These are phyloP conservation scores for Malassezia brasiliensis DNA, from an alignment of 1,284 basidiomycete species.

Conservation along the genomic window DNA sequence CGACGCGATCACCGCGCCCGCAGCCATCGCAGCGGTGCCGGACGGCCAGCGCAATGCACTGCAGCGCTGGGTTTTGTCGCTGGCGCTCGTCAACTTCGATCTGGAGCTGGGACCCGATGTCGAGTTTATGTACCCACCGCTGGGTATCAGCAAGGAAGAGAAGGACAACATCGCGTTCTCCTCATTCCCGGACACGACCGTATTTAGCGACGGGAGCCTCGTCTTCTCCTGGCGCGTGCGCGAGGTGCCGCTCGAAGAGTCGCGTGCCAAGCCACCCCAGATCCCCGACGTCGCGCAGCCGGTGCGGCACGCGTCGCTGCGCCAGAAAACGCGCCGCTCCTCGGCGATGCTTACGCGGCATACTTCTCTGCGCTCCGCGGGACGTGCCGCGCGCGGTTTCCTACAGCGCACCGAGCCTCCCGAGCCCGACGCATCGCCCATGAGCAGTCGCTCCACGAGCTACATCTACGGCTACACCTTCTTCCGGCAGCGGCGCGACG, in stretches of 20 bases:
- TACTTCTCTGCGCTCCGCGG: conserved; percentile 1
- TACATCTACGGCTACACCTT: conserved; percentile 47
- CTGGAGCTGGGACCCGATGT: conserved; percentile 65
- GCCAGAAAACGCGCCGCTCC: not conserved
- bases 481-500: conserved; percentile 42
- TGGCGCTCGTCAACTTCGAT: conserved; percentile 44
- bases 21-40: conserved; percentile 1
- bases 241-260: conserved; percentile 37
- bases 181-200: conserved; percentile 74
- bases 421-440: not conserved
- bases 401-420: not conserved
- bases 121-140: conserved; percentile 60
- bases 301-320: not conserved
- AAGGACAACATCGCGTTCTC: conserved; percentile 84
- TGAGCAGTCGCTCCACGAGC: conserved; percentile 32
- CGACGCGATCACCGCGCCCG: not conserved
- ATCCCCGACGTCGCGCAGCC: conserved; percentile 22
- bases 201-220: conserved; percentile 39
- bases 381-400: not conserved
- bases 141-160: conserved; percentile 59
- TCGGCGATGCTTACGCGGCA: not conserved
- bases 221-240: conserved; percentile 44
- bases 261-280: conserved; percentile 22
- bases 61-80: conserved; percentile 42
- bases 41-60: conserved; percentile 26